phyloP scores from a whole-genome alignment of 805 yeast genomes.

The Kodamaea kakaduensis region DNA sequence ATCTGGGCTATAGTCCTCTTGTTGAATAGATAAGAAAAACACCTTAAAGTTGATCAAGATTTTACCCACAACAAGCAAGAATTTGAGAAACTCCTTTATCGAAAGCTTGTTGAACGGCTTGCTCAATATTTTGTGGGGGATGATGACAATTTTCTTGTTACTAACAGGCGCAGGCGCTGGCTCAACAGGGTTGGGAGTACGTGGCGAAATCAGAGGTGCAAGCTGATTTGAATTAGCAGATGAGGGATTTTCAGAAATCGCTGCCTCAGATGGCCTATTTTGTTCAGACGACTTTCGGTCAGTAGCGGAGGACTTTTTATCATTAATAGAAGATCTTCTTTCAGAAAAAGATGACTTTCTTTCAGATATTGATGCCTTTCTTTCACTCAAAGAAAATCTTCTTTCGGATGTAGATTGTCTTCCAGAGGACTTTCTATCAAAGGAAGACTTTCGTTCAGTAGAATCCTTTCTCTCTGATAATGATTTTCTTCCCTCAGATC shows the following conservation, averaged over 20 bases:
- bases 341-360: too few species aligned
- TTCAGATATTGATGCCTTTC: too few species aligned
- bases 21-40: constrained; percentile 17
- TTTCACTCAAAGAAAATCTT: too few species aligned
- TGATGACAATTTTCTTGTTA: constrained; percentile 27
- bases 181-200: neutral
- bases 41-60: constrained; percentile 33
- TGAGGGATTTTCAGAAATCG: neutral
- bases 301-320: too few species aligned
- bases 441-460: too few species aligned
- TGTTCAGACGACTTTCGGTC: too few species aligned
- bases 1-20: constrained; percentile 15
- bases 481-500: neutral
- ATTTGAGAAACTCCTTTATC: constrained; percentile 34
- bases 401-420: too few species aligned
- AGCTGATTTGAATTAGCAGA: neutral
- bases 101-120: constrained; percentile 37
- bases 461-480: too few species aligned
- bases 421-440: too few species aligned
- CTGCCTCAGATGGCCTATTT: neutral
- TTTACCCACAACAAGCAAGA: constrained; percentile 35
- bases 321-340: too few species aligned
- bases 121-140: constrained; percentile 40
- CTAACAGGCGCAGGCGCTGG: neutral
- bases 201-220: constrained; percentile 4